Evolutionary conservation across 2,329 filamentous ascomycete genomes (phyloP), one percentile per base, ranked within the genome.

Genomic region (Colletotrichum spaethianum): DNA sequence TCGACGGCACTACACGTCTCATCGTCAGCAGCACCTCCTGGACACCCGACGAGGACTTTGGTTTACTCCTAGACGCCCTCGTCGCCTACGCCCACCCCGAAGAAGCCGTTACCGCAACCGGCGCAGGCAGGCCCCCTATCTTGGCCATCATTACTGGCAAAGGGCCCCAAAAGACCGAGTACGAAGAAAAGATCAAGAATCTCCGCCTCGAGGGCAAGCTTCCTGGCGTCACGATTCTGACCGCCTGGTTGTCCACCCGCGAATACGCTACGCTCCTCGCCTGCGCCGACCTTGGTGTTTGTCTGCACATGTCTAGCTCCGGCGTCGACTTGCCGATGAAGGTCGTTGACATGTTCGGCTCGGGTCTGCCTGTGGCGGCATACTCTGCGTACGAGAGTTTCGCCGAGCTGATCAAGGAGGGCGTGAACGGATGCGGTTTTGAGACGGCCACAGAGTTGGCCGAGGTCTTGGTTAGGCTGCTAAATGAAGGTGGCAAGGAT

Each of bases 281-380:
- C 14, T 92, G 92, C 55, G 95, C 96, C 3, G 96, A 98, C 77
- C 86, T 99, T 0, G 96, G 96, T 12, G 90, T 99, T 31, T 97
- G 94, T 68, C 85, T 99, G 33, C 96, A 99, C 83, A 98, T 91
- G 75, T 98, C 95, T 18, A 97, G 93, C 75, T 98, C 94, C 2
- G 96, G 96, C 1, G 95, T 99, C 0, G 96, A 99, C 82, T 86
- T 99, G 26, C 96, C 96, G 0, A 99, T 99, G 96, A 99, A 99
- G 83, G 95, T 99, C 1, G 95, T 99, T 18, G 96, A 99, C 80
- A 98, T 99, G 95, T 98, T 99, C 80, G 96, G 96, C 2, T 93
- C 95, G 0, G 96, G 96, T 0, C 85, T 99, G 36, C 96, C 96
- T 0, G 96, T 99, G 0, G 92, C 93, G 0, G 96, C 95, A 4